A percentile compares a stretch with the other conserved stretches of the same genome.
phyloP scores from a whole-genome alignment of 2,329 filamentous ascomycete species.

The Cytospora piceicola region DNA sequence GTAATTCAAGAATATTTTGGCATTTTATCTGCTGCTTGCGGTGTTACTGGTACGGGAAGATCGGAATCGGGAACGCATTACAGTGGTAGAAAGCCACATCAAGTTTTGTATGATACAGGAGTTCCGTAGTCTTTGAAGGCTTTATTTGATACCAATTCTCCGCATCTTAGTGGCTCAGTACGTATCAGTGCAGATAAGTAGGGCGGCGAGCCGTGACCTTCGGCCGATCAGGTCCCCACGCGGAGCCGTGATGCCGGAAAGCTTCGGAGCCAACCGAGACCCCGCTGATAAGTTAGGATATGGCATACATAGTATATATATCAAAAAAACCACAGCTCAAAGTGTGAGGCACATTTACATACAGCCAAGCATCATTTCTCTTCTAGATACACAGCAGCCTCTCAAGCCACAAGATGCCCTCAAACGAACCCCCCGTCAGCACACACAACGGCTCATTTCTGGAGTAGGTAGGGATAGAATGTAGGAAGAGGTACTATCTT shows the following conservation, averaged over 20 bases:
- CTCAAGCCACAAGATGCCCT: not conserved
- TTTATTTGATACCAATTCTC: constrained; percentile 17
- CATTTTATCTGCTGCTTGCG: constrained; percentile 23
- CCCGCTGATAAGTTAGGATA: not conserved
- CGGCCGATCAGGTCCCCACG: not conserved
- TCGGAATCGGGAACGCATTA: constrained; percentile 25
- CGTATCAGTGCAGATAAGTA: not conserved
- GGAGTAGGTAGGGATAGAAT: not conserved
- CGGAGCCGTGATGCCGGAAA: not conserved
- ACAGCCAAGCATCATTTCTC: not conserved
- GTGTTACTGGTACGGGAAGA: constrained; percentile 24
- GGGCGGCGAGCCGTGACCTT: not conserved
- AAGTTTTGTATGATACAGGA: constrained; percentile 28
- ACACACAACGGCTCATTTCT: constrained; percentile 2
- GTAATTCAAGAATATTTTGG: constrained; percentile 26
- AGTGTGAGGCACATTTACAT: not conserved
- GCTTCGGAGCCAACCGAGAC: not conserved
- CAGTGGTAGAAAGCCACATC: constrained; percentile 23
- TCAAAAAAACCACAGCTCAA: not conserved
- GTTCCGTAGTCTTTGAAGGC: constrained; percentile 18
- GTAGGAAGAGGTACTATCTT: constrained; percentile 11
- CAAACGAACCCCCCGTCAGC: not conserved
- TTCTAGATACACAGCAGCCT: not conserved
- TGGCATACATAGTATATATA: not conserved
- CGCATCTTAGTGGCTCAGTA: not conserved